Base-by-base conservation (phyloP, 345 rosid genomes). In the Carallia brachiata region DNA sequence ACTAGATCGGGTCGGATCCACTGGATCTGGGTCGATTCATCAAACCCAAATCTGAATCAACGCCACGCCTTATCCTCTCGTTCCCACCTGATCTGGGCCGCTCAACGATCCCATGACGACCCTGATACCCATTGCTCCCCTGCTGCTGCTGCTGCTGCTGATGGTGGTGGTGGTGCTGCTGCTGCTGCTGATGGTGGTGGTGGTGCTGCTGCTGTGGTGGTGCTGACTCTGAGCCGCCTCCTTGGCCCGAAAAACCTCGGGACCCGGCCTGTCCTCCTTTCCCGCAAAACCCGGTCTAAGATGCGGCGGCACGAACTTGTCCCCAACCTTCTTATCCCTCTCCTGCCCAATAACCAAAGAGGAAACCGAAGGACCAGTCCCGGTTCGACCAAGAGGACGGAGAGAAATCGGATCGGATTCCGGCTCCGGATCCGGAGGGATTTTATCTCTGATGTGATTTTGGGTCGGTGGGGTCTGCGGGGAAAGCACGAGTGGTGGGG, bases 201-300 rank as follows among this genome's bases (percentile, higher is more conserved):
- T 56, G 69, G 12, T 47, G 62, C 52, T 40, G 88, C 6, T 44
- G 75, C 54, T 66, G 84, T 23, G 23, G 0, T 23, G 23, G 23
- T 23, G 23, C 23, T 23, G 23, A 23, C 73, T 57, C 7, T 72
- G 70, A 57, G 5, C 62, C 13, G 28, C 37, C 52, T 72, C 76
- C 66, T 72, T 72, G 32, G 66, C 74, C 44, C 66, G 27, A 19
- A 47, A 50, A 19, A 77, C 76, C 70, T 78, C 79, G 10, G 71
- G 75, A 12, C 68, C 82, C 4, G 87, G 91, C 66, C 70, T 85
- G 79, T 85, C 93, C 74, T 90, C 87, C 70, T 70, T 89, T 9
- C 88, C 87, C 15, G 63, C 80, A 66, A 93, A 93, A 8, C 97
- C 98, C 23, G 97, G 98, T 76, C 98, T 88, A 36, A 93, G 98